phyloP scores from a whole-genome alignment of 768 basidiomycete species.

The Hygrocybe punicea region DNA sequence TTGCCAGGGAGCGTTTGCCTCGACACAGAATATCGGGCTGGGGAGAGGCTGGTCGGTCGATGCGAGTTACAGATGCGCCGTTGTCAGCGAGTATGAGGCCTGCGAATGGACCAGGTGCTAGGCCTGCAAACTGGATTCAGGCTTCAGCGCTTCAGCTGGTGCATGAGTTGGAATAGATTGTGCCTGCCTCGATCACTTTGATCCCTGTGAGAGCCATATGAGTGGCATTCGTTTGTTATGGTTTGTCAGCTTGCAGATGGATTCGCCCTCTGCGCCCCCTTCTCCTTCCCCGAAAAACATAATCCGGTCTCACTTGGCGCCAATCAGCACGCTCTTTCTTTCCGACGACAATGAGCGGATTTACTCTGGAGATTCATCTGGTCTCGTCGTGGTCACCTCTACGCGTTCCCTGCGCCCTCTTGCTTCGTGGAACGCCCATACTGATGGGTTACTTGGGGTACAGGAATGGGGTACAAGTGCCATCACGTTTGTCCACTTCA shows the following conservation, averaged over 20 bases:
- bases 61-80: slow-evolving; percentile 71
- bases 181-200: slow-evolving; percentile 33
- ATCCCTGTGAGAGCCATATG: slow-evolving; percentile 53
- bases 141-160: neutral
- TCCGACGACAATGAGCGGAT: slow-evolving; percentile 74
- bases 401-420: slow-evolving; percentile 73
- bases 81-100: slow-evolving; percentile 76
- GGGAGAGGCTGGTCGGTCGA: slow-evolving; percentile 56
- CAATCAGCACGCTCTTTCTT: slow-evolving; percentile 58
- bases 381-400: slow-evolving; percentile 73
- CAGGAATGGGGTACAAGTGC: slow-evolving; percentile 66
- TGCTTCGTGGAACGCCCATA: slow-evolving; percentile 75
- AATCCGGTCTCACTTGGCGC: slow-evolving; percentile 66
- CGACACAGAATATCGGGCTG: slow-evolving; percentile 57
- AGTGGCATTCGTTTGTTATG: no score
- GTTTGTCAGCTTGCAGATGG: no score
- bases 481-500: slow-evolving; percentile 59
- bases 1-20: slow-evolving; percentile 70
- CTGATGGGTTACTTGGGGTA: slow-evolving; percentile 70
- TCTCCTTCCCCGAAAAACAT: slow-evolving; percentile 56
- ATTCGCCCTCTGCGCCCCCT: neutral
- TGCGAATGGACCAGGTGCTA: slow-evolving; percentile 79
- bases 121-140: slow-evolving; percentile 63
- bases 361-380: slow-evolving; percentile 82
- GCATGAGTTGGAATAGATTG: neutral